Conservation (phyloP, 1,284 basidiomycete genomes). For the Porogramme epimiltina region DNA sequence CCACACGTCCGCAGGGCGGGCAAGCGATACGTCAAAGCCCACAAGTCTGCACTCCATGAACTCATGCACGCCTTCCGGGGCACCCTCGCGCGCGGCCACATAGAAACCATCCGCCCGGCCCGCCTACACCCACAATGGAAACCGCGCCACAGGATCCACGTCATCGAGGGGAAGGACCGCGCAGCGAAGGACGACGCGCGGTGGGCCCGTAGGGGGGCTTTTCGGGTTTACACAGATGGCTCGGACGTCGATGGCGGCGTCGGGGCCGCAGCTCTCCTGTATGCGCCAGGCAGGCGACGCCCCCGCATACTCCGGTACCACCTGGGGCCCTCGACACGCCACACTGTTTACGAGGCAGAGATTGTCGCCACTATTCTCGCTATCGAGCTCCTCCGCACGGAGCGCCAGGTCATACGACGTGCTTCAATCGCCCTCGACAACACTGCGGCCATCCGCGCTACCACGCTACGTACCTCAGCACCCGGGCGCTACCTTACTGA, state of each 20-base stretch:
- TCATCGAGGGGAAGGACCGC: conserved; percentile 2
- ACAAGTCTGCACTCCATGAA: conserved; percentile 23
- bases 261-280: not conserved
- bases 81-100: not conserved
- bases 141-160: not conserved
- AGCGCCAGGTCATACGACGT: not conserved
- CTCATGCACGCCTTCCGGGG: conserved; percentile 18
- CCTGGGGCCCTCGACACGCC: not conserved
- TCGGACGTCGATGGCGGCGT: conserved; percentile 14
- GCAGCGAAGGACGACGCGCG: not conserved
- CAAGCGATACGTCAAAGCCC: conserved; percentile 8
- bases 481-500: not conserved
- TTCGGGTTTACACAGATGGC: conserved; percentile 21
- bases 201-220: not conserved
- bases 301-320: not conserved
- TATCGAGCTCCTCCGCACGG: not conserved
- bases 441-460: not conserved
- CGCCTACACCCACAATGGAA: conserved; percentile 9
- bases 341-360: not conserved
- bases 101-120: conserved; percentile 19
- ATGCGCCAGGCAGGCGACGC: not conserved
- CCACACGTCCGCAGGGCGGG: conserved; percentile 14
- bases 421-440: not conserved
- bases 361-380: not conserved
- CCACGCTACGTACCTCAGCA: not conserved